Evolutionary conservation across 1,284 basidiomycete species (phyloP), one percentile per base, ranked within the genome.

Genomic region (Exobasidium rhododendri): DNA sequence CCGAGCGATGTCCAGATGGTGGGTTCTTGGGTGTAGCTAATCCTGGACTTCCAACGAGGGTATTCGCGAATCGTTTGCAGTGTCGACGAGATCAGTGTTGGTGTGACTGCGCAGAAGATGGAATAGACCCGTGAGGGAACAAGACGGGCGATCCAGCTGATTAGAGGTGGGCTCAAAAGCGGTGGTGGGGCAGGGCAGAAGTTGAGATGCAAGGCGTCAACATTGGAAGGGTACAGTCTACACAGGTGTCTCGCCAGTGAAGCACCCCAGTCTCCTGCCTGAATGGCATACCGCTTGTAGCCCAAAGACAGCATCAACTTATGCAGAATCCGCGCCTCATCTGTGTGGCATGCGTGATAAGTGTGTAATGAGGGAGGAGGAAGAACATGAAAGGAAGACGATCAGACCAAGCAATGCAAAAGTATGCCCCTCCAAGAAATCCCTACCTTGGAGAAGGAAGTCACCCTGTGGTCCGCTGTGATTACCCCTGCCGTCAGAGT

Each of bases 191-290:
- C 32, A 1, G 71, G 70, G 29, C 66, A 65, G 24, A 71, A 73
- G 65, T 73, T 75, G 49, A 75, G 56, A 62, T 75, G 73, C 2
- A 63, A 55, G 2, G 71, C 71, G 17, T 58, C 54, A 1, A 71
- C 65, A 10, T 65, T 14, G 17, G 64, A 30, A 0, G 71, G 66
- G 31, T 62, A 69, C 29, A 65, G 60, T 7, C 53, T 17, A 10
- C 66, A 62, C 65, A 75, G 66, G 31, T 40, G 47, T 7, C 73
- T 52, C 5, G 67, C 56, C 20, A 71, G 65, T 0, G 59, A 56
- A 1, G 67, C 46, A 28, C 69, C 71, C 73, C 73, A 75, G 31
- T 75, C 73, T 17, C 71, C 70, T 1, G 65, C 73, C 49, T 73
- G 71, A 28, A 71, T 60, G 2, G 67, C 71, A 26, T 75, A 75